Percentiles rank a stretch among this genome's conserved stretches.
Conservation (phyloP, 1,284 basidiomycete genomes). For the Volvariella volvacea region DNA sequence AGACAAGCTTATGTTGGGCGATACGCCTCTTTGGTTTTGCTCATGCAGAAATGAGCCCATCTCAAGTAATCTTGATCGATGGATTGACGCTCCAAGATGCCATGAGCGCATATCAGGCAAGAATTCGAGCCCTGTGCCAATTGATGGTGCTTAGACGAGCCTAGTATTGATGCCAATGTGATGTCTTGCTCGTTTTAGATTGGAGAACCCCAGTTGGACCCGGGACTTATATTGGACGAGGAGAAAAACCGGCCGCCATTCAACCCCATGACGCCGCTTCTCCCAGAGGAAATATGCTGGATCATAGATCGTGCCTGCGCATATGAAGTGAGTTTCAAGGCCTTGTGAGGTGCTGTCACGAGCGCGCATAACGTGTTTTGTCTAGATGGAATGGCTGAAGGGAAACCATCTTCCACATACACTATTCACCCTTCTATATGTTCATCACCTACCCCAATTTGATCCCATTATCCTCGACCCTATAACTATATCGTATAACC, state of each 20-base stretch:
- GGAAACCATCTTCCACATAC: conserved; percentile 84
- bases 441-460: conserved; percentile 61
- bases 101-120: conserved; percentile 85
- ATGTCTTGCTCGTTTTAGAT: conserved; percentile 43
- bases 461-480: conserved; percentile 40
- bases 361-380: conserved; percentile 4
- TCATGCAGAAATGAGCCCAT: conserved; percentile 55
- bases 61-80: conserved; percentile 61
- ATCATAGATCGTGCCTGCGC: conserved; percentile 77
- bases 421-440: conserved; percentile 76
- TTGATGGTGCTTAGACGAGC: no score
- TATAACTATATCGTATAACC: conserved; percentile 16
- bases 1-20: no score
- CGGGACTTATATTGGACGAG: conserved; percentile 55
- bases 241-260: conserved; percentile 43
- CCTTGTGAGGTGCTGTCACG: conserved; percentile 1
- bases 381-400: conserved; percentile 80
- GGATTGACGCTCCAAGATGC: conserved; percentile 75
- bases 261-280: conserved; percentile 55
- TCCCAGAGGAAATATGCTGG: conserved; percentile 79
- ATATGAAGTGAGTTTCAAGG: conserved; percentile 66
- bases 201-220: conserved; percentile 86
- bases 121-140: conserved; percentile 7
- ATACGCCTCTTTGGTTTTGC: conserved; percentile 10
- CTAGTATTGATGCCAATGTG: no score